Evolutionary conservation across 2,329 filamentous ascomycete species (phyloP), one percentile per base, ranked within the genome.

Genomic region (Cladosporium cucumerinum): DNA sequence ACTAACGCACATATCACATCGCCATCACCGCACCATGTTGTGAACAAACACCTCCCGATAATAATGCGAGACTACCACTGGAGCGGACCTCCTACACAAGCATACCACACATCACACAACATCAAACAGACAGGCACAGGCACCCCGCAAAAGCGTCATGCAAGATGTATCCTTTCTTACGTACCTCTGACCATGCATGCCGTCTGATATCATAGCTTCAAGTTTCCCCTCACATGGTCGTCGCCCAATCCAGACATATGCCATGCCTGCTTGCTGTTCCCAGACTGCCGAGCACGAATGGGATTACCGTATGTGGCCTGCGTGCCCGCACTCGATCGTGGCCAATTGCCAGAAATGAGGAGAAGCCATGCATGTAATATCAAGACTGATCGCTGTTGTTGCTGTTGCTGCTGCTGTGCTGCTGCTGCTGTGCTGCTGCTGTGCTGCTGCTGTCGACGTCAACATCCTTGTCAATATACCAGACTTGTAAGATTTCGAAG

Each of bases 241-340:
- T 11, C 8, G 48, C 48, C 48, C 43, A 46, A 23, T 36, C 43
- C 30, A 61, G 36, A 51, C 46, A 51, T 23, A 57, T n/a, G 54
- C 54, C 21, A 59, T 48, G 25, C 36, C 57, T 59, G n/a, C 39
- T 39, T 46, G n/a, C 8, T 46, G n/a, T 12, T 46, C 39, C 59
- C 34, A 54, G 32, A 39, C 34, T 46, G 49, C 60, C 60, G 60
- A 54, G 49, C 60, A 62, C 60, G 60, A 62, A 62, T 55, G 60
- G 60, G 55, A 62, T 34, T 62, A 54, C 60, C 60, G 49, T 51
- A 54, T 61, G 36, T 26, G 49, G 60, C 32, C 23, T 46, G 60
- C 49, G 49, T 61, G 59, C 48, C 48, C 46, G 39, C 57, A 32
- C 54, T 36, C 5, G 18, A 25, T 57, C 26, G 43, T 48, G 18